These are phyloP conservation scores for Mycena latifolia DNA, from an alignment of 768 basidiomycete species.

Conservation along the genomic window DNA sequence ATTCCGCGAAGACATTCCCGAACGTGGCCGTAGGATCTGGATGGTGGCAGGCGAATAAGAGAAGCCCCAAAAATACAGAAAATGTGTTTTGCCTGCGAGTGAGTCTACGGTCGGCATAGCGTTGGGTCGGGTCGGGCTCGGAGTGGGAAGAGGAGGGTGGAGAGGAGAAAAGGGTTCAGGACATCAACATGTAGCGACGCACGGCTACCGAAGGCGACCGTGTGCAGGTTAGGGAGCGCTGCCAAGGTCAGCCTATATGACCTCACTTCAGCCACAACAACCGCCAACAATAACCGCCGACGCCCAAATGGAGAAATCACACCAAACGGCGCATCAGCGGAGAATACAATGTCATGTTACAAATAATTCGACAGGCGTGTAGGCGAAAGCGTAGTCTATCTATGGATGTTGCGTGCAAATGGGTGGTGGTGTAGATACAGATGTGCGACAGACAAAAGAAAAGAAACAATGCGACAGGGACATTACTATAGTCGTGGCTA, in stretches of 20 bases:
- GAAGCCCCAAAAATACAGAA: not conserved
- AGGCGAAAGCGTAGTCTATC: slow-evolving; percentile 22
- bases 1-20: slow-evolving; percentile 29
- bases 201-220: no score
- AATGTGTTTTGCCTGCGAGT: slow-evolving; percentile 9
- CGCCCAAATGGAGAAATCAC: no score
- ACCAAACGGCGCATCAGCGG: no score
- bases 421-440: slow-evolving; percentile 22
- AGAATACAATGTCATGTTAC: slow-evolving; percentile 3
- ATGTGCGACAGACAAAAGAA: slow-evolving; percentile 20
- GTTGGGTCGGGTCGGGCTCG: not conserved
- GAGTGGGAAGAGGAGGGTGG: not conserved
- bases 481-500: slow-evolving; percentile 30
- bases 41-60: not conserved
- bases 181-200: slow-evolving; percentile 1
- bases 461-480: slow-evolving; percentile 14
- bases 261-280: no score
- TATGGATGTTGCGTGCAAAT: slow-evolving; percentile 9
- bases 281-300: no score
- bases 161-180: slow-evolving; percentile 4
- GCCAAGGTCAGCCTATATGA: no score
- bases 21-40: slow-evolving; percentile 18
- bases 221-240: no score
- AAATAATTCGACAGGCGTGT: slow-evolving; percentile 14
- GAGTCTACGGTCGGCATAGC: slow-evolving; percentile 3